These are phyloP conservation scores for Aeschynomene evenia DNA, from an alignment of 306 rosid genomes.

Conservation along the genomic window DNA sequence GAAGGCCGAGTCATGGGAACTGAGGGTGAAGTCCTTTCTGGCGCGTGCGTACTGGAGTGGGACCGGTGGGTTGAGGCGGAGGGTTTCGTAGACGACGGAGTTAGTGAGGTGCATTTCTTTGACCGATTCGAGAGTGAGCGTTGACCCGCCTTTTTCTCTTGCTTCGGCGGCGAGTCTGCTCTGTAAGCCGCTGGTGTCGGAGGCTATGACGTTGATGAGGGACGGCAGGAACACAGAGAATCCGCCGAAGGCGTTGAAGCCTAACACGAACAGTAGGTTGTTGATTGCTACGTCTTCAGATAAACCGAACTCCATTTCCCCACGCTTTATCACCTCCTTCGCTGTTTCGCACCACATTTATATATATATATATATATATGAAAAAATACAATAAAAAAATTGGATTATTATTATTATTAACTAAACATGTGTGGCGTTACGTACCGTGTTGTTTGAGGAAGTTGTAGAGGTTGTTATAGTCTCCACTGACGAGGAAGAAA, in stretches of 20 bases:
- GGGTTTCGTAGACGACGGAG: conserved; percentile 78
- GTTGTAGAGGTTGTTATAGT: conserved; percentile 55
- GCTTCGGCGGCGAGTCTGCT: conserved; percentile 58
- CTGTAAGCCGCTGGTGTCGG: conserved; percentile 55
- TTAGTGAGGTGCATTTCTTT: conserved; percentile 62
- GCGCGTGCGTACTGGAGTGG: conserved; percentile 84
- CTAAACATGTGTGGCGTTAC: too few species aligned
- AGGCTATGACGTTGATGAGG: conserved; percentile 43
- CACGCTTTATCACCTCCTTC: conserved; percentile 55
- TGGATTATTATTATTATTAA: too few species aligned
- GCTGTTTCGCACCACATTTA: conserved; percentile 52
- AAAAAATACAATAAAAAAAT: too few species aligned
- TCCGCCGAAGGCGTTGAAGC: conserved; percentile 91
- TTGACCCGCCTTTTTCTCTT: conserved; percentile 52
- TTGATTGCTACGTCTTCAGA: conserved; percentile 61
- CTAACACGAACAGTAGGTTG: conserved; percentile 73
- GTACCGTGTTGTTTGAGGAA: conserved; percentile 63
- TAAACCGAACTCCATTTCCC: conserved; percentile 62
- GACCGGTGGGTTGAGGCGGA: conserved; percentile 84
- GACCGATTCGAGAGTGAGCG: conserved; percentile 57
- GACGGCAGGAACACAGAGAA: conserved; percentile 70
- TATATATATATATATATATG: too few species aligned
- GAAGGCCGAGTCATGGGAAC: conserved; percentile 56
- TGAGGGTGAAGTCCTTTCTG: conserved; percentile 64
- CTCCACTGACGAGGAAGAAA: conserved; percentile 61